Conservation (phyloP, 2,329 filamentous ascomycete species). For the Ophiocordyceps polyrhachis-furcata region DNA sequence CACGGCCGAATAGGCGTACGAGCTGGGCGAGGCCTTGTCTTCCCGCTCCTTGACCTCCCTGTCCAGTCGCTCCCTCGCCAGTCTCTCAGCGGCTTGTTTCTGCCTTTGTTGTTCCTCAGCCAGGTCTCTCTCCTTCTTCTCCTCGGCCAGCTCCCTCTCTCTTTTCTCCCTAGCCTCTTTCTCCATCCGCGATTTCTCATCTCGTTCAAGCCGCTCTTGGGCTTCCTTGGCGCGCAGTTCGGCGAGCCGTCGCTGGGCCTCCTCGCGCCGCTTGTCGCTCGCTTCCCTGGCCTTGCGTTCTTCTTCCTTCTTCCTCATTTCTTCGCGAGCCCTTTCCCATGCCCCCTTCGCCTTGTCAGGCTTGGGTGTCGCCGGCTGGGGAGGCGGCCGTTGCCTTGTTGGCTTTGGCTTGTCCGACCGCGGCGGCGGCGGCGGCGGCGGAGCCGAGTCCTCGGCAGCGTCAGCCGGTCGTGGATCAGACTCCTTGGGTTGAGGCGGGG, state of each 20-base stretch:
- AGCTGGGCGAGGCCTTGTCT: constrained; percentile 15
- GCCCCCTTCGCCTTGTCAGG: constrained; percentile 22
- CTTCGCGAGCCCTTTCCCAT: constrained; percentile 54
- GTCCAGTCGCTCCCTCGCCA: constrained; percentile 11
- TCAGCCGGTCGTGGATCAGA: background rate
- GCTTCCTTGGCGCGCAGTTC: constrained; percentile 39
- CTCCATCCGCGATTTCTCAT: constrained; percentile 17
- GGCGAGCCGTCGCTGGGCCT: constrained; percentile 30
- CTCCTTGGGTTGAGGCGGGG: background rate
- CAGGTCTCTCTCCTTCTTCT: constrained; percentile 16
- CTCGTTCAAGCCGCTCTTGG: constrained; percentile 23
- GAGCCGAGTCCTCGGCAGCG: constrained; percentile 1
- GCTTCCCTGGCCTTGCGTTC: constrained; percentile 42
- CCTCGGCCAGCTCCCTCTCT: constrained; percentile 13
- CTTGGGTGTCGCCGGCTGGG: constrained; percentile 6
- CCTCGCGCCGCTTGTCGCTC: constrained; percentile 39
- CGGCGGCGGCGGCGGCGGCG: constrained; percentile 4
- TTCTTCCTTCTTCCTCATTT: constrained; percentile 43
- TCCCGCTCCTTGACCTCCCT: constrained; percentile 13
- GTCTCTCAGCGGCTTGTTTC: constrained; percentile 1
- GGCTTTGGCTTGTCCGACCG: constrained; percentile 5
- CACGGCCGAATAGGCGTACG: constrained; percentile 45
- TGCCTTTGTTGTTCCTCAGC: constrained; percentile 17
- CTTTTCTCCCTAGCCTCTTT: constrained; percentile 18
- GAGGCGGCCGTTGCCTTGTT: constrained; percentile 5